Percentiles rank a stretch among this genome's conserved stretches.
Conservation (phyloP, 495 filamentous ascomycete species). For the Neurospora terricola region DNA sequence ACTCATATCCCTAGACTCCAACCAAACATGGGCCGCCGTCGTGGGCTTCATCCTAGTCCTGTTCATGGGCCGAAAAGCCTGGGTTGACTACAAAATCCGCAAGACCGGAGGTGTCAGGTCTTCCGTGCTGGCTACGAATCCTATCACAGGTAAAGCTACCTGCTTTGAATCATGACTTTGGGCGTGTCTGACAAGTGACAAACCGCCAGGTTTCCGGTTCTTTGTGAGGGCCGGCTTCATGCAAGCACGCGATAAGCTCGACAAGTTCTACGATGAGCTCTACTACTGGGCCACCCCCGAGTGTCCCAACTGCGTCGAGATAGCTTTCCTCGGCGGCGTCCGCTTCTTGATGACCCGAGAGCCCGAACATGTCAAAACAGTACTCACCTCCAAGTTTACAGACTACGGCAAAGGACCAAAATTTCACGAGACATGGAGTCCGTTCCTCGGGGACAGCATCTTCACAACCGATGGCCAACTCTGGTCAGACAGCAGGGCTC, state of each 20-base stretch:
- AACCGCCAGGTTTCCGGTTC: conserved; percentile 9
- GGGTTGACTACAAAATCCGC: conserved; percentile 12
- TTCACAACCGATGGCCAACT: conserved; percentile 47
- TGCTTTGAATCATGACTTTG: neutral
- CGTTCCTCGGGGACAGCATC: conserved; percentile 48
- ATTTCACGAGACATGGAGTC: conserved; percentile 41
- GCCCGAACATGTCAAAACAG: conserved; percentile 47
- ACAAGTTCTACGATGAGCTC: conserved; percentile 21
- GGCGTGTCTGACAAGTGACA: neutral
- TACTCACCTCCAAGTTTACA: conserved; percentile 45
- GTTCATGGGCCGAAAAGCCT: conserved; percentile 2
- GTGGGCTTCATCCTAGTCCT: conserved; percentile 5
- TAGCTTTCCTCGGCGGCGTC: conserved; percentile 19
- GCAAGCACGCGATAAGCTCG: conserved; percentile 24
- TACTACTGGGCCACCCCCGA: conserved; percentile 22
- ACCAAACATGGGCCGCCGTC: conserved; percentile 2
- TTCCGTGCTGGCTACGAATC: conserved; percentile 14
- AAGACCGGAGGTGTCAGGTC: conserved; percentile 12
- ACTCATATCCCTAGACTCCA: neutral
- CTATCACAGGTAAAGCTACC: conserved; percentile 9
- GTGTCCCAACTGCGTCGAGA: conserved; percentile 30
- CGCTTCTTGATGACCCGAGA: conserved; percentile 42
- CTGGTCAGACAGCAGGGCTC: conserved; percentile 42
- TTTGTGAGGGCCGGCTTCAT: conserved; percentile 10
- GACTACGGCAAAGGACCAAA: conserved; percentile 45